Evolutionary conservation across 75 land plant species (phyloP).

Genomic region (Cryptomeria japonica): DNA sequence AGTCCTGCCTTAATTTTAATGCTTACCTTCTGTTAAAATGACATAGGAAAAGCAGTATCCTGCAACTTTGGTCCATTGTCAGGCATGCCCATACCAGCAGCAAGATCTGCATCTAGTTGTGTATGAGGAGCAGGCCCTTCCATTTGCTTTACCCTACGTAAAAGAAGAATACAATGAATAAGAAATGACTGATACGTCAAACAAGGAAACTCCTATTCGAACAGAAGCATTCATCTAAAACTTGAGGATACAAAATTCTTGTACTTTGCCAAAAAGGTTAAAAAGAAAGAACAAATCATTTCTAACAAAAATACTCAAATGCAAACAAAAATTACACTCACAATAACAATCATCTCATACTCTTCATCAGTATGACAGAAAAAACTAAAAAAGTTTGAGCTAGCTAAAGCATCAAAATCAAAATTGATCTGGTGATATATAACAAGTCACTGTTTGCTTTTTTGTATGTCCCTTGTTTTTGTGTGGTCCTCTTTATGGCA

Average conservation of each 20-base stretch:
- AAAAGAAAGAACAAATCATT: neutral
- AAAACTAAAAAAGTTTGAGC: neutral
- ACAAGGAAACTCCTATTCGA: neutral
- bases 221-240: neutral
- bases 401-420: neutral
- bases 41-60: conserved; percentile 9
- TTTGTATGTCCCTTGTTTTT: neutral
- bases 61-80: conserved; percentile 91
- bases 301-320: neutral
- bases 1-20: neutral
- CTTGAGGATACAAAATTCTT: neutral
- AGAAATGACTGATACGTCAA: neutral
- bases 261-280: neutral
- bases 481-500: neutral
- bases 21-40: conserved; percentile 9
- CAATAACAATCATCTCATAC: neutral
- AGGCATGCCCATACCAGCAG: conserved; percentile 94
- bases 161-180: neutral
- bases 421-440: neutral
- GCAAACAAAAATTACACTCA: neutral
- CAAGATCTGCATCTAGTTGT: conserved; percentile 92
- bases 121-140: conserved; percentile 86
- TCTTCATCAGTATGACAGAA: neutral
- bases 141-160: conserved; percentile 77
- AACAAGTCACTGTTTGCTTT: neutral